These are phyloP conservation scores for Sordariomycetes sp. DNA, from an alignment of 2,329 filamentous ascomycete species.

Conservation along the genomic window DNA sequence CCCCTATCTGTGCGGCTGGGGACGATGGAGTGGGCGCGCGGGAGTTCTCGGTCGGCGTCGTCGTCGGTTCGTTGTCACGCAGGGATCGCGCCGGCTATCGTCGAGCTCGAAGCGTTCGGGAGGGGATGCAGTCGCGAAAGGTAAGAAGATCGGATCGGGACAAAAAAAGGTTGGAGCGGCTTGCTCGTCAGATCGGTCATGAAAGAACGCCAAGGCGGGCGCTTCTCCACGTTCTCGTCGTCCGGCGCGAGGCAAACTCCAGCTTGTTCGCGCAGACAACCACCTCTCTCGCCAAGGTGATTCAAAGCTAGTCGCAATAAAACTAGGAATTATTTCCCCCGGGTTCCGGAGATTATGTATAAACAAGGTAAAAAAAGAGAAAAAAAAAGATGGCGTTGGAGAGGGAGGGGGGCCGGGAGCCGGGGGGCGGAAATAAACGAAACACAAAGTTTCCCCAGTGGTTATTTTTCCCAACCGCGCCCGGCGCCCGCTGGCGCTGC, in stretches of 20 bases:
- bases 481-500: not conserved
- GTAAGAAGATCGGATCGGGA: not conserved
- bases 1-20: not conserved
- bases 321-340: no score
- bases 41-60: not conserved
- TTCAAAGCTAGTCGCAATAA: no score
- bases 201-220: no score
- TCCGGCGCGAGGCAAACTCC: no score
- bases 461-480: not conserved
- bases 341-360: no score
- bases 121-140: not conserved
- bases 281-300: no score
- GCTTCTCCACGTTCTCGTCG: no score
- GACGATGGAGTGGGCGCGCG: not conserved
- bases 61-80: not conserved
- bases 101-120: not conserved
- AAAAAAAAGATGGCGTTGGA: not conserved
- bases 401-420: no score
- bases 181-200: no score
- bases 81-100: not conserved
- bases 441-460: not conserved
- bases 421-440: not conserved
- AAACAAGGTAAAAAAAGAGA: not conserved
- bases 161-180: no score
- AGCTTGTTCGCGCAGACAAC: no score